Conservation (phyloP, 2,329 filamentous ascomycete species). For the Colletotrichum filicis region DNA sequence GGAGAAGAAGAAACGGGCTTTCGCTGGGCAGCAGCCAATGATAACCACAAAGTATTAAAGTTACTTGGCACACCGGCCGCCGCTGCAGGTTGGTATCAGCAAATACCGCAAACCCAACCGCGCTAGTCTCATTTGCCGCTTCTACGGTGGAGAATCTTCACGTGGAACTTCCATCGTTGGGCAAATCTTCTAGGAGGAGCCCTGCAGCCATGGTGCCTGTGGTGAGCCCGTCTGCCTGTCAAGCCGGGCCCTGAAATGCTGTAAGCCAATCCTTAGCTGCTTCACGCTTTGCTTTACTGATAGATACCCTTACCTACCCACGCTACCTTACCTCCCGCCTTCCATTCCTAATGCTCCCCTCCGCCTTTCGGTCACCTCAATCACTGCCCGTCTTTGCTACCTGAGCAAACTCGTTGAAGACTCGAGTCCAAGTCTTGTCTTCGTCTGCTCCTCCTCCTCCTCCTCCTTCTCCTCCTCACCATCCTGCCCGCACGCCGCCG, state of each 20-base stretch:
- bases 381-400: slow-evolving; percentile 3
- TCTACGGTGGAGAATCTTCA: slow-evolving; percentile 29
- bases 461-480: slow-evolving; percentile 22
- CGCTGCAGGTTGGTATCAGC: not conserved
- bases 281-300: not conserved
- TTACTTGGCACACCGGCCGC: not conserved
- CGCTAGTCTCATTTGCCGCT: slow-evolving; percentile 25
- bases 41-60: slow-evolving; percentile 9
- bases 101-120: slow-evolving; percentile 11
- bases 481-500: slow-evolving; percentile 33
- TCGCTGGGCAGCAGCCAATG: not conserved
- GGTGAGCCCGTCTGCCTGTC: slow-evolving; percentile 3
- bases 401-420: slow-evolving; percentile 11
- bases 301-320: slow-evolving; percentile 1
- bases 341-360: not conserved
- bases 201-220: slow-evolving; percentile 8
- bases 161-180: slow-evolving; percentile 17
- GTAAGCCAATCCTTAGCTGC: not conserved
- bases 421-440: slow-evolving; percentile 35
- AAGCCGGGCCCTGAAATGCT: slow-evolving; percentile 18
- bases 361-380: not conserved
- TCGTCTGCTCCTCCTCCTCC: slow-evolving; percentile 32
- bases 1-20: not conserved
- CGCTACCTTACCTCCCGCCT: too few species aligned
- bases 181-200: slow-evolving; percentile 10